Evolutionary conservation across 2,329 filamentous ascomycete species (phyloP), one percentile per base, ranked within the genome.

Genomic region (Hypocrella siamensis): DNA sequence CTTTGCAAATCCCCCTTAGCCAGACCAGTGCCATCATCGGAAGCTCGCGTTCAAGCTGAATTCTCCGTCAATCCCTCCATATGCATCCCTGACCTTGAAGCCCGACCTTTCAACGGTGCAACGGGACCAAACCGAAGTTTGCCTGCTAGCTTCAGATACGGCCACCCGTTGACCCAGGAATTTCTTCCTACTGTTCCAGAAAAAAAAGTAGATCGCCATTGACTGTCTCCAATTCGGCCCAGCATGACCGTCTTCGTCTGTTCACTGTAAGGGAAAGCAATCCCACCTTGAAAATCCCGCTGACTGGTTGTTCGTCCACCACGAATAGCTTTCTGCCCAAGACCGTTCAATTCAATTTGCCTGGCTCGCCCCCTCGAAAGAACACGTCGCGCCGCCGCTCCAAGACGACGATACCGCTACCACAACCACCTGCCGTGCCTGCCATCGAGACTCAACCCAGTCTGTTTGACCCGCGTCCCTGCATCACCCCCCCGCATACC

Each of bases 321-420:
- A 17, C 19, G n/a, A n/a, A 19, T 21, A 93, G 86, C 35, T 93
- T 93, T 51, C 70, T 94, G 22, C 88, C 88, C 21, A 86, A 93
- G 53, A 96, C 88, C 26, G 67, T 93, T 47, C 77, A 93, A 54
- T 96, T 96, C 54, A 76, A 77, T 43, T 65, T 81, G 35, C 70
- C 72, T 9, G 64, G 65, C 25, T 65, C 63, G 19, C 60, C 61
- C 31, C 57, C 54, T 35, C 58, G 49, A 39, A 48, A 48, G 37
- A 51, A 45, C 41, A 51, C 31, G 39, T 29, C 41, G 35, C 49
- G 43, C 45, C 38, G 44, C 42, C 38, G 46, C 34, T 35, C 47
- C 41, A 45, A 46, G 40, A 38, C 47, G 40, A 39, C 46, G 21
- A 36, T 45, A 37, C 45, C 40, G 39, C 37, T 37, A 19, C 34